Conservation (phyloP, 2,329 filamentous ascomycete genomes). For the Colletotrichum cuscutae region DNA sequence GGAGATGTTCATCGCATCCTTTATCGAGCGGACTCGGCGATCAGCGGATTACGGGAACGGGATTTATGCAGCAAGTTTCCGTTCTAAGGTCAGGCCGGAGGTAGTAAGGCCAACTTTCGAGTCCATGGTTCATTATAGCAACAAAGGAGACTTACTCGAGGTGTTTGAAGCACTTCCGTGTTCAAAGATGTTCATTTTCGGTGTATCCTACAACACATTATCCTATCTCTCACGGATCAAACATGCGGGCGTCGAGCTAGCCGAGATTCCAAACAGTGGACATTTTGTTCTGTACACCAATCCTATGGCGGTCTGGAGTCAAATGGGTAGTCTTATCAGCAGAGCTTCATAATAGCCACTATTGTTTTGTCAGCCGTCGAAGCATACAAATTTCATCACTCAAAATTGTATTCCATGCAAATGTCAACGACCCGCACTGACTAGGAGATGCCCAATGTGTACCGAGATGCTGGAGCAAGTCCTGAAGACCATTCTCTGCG, state of each 20-base stretch:
- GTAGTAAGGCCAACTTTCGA: constrained; percentile 39
- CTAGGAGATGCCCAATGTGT: no score
- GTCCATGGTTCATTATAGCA: constrained; percentile 40
- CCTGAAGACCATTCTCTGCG: no score
- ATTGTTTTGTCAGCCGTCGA: no score
- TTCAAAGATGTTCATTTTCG: constrained; percentile 38
- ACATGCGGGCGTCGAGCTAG: constrained; percentile 36
- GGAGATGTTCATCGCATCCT: background rate
- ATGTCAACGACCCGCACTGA: no score
- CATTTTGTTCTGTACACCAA: constrained; percentile 44
- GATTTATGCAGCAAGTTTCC: constrained; percentile 35
- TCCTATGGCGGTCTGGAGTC: constrained; percentile 24
- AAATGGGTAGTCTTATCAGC: background rate
- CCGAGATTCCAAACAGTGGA: constrained; percentile 37
- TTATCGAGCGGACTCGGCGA: constrained; percentile 33
- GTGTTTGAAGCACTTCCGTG: constrained; percentile 34
- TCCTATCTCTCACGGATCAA: constrained; percentile 33
- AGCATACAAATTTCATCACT: no score
- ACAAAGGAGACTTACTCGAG: constrained; percentile 34
- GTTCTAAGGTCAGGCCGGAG: constrained; percentile 31
- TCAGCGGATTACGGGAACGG: constrained; percentile 27
- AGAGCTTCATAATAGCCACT: no score
- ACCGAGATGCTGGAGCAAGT: no score
- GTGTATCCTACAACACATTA: constrained; percentile 31
- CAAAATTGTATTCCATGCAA: no score